A percentile compares a stretch with the other conserved stretches of the same genome.
Conservation (phyloP, 2,329 filamentous ascomycete species). For the Cordyceps cateniannulata region DNA sequence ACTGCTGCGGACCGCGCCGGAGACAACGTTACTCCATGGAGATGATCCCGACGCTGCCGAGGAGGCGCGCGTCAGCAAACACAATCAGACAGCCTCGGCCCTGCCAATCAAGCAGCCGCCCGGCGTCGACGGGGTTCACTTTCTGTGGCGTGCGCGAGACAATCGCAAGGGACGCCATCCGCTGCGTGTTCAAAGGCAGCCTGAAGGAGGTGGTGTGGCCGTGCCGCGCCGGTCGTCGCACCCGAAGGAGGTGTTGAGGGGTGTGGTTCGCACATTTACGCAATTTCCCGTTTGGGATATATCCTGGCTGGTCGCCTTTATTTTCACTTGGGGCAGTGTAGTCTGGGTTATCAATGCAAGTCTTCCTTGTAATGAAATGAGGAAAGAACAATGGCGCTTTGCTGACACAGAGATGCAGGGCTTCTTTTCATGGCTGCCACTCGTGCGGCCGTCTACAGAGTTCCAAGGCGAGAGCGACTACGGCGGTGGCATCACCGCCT, state of each 20-base stretch:
- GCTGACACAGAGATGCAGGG: not conserved
- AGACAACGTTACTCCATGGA: not conserved
- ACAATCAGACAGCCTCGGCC: not conserved
- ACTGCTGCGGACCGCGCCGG: not conserved
- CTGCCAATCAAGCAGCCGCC: not conserved
- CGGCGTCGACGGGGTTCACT: not conserved
- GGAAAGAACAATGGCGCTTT: not conserved
- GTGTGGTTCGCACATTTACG: not conserved
- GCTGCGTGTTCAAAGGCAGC: not conserved
- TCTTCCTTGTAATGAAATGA: not conserved
- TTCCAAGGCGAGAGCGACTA: not conserved
- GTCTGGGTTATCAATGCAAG: conserved; percentile 7
- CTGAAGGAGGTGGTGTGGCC: not conserved
- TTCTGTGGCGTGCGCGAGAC: conserved; percentile 10
- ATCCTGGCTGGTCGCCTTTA: conserved; percentile 8
- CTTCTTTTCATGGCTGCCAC: conserved; percentile 2
- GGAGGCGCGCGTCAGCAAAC: not conserved
- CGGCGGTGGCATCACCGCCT: conserved; percentile 8
- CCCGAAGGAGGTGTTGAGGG: not conserved
- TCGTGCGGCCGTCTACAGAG: not conserved
- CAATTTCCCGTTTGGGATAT: conserved; percentile 8
- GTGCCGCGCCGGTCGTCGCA: conserved; percentile 2
- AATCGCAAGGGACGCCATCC: conserved; percentile 12
- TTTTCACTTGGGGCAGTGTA: conserved; percentile 1
- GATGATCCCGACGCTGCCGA: not conserved